Percentiles rank a stretch among this genome's conserved stretches.
Evolutionary conservation across 2,329 filamentous ascomycete genomes (phyloP).

Genomic region (Sclerotinia subarctica): DNA sequence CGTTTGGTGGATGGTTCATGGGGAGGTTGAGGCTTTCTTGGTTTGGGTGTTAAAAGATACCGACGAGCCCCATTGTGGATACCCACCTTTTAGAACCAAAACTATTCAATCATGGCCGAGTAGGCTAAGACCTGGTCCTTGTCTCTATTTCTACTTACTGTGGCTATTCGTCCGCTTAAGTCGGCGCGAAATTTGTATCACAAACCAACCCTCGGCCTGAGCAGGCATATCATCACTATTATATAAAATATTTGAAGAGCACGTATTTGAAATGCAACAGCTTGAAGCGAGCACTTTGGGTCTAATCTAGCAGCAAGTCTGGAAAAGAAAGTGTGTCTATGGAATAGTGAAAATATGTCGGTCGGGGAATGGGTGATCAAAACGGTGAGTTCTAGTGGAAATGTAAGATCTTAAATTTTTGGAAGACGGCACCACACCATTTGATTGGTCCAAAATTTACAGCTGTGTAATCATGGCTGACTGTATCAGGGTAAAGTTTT

Average conservation of each 20-base stretch:
- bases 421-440: no score
- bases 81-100: no score
- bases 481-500: no score
- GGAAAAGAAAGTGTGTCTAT: no score
- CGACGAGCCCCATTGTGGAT: not conserved
- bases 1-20: not conserved
- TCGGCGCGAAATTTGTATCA: not conserved
- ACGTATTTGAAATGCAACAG: not conserved
- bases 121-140: not conserved
- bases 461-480: no score
- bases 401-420: not conserved
- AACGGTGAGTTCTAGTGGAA: not conserved
- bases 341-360: not conserved
- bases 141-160: not conserved
- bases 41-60: not conserved
- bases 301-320: no score
- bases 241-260: not conserved
- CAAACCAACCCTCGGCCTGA: not conserved
- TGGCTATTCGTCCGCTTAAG: not conserved
- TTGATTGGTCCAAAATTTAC: no score
- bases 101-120: no score
- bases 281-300: not conserved
- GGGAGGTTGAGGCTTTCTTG: not conserved
- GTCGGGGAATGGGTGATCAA: not conserved
- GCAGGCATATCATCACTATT: no score